Conservation (phyloP, 495 filamentous ascomycete genomes). For the Pseudomonodictys pantanalensis region DNA sequence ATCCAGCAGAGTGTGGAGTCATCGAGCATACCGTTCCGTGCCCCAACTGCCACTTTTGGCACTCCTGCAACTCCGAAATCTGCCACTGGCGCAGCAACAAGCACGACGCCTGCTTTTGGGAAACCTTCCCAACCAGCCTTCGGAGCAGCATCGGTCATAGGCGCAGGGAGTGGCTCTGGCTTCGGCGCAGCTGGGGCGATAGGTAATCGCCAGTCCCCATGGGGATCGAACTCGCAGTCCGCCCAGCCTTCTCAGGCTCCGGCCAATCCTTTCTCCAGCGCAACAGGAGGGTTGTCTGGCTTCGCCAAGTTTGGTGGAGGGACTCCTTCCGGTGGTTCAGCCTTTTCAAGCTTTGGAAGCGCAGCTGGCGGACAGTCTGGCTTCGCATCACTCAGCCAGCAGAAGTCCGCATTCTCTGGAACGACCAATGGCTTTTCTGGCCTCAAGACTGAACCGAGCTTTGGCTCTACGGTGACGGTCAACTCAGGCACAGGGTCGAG, state of each 20-base stretch:
- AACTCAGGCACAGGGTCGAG: conserved; percentile 33
- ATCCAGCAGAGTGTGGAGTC: too few relatives aligned
- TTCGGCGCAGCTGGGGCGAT: conserved; percentile 53
- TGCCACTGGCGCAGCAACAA: conserved; percentile 2
- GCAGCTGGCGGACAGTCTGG: conserved; percentile 12
- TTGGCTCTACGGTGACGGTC: conserved; percentile 43
- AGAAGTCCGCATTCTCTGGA: conserved; percentile 15
- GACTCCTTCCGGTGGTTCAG: conserved; percentile 10
- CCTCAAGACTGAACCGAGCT: conserved; percentile 33
- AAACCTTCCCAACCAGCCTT: conserved; percentile 30
- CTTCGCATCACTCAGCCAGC: conserved; percentile 18
- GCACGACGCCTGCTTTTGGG: conserved; percentile 30
- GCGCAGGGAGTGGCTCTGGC: conserved; percentile 30
- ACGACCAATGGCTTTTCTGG: conserved; percentile 7
- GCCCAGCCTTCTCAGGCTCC: conserved; percentile 24
- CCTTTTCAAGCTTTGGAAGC: conserved; percentile 30
- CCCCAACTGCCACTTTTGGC: conserved; percentile 16
- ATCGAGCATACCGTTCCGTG: not conserved
- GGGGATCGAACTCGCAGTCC: conserved; percentile 39
- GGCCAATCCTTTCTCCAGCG: conserved; percentile 18
- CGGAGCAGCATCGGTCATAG: conserved; percentile 26
- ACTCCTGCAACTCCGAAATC: conserved; percentile 15
- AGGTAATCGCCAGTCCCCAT: conserved; percentile 45
- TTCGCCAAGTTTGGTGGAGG: conserved; percentile 25
- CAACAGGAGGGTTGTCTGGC: conserved; percentile 14